phyloP scores from a whole-genome alignment of 768 basidiomycete genomes.

The Leucogyrophana mollusca region DNA sequence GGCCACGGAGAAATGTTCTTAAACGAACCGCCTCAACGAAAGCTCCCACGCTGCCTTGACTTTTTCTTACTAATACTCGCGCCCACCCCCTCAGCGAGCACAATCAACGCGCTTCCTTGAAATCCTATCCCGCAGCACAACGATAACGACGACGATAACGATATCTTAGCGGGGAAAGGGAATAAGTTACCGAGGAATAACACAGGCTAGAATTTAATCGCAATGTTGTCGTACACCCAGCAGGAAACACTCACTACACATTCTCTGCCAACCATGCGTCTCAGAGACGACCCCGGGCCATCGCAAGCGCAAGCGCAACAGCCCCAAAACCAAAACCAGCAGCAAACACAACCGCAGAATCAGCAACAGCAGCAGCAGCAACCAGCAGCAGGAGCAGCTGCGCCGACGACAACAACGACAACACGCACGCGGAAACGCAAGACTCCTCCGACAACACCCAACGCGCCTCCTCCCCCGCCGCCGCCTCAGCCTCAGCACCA shows the following conservation, averaged over 20 bases:
- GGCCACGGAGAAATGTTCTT: too few species aligned
- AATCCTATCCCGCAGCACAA: slow-evolving; percentile 6
- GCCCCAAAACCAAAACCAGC: slow-evolving; percentile 13
- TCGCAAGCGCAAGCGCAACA: slow-evolving; percentile 11
- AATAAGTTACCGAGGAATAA: too few species aligned
- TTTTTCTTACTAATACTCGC: slow-evolving; percentile 39
- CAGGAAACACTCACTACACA: slow-evolving; percentile 18
- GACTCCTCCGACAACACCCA: slow-evolving; percentile 46
- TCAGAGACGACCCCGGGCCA: slow-evolving; percentile 53
- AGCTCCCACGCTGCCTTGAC: too few species aligned
- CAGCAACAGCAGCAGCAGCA: slow-evolving; percentile 10
- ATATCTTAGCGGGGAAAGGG: too few species aligned
- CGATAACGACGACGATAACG: too few species aligned
- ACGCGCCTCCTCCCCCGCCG: slow-evolving; percentile 10
- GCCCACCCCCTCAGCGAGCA: slow-evolving; percentile 21
- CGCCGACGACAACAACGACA: slow-evolving; percentile 3
- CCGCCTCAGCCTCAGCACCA: slow-evolving; percentile 24
- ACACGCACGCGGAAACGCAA: slow-evolving; percentile 64
- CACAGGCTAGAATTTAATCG: background rate
- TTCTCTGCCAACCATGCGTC: slow-evolving; percentile 44
- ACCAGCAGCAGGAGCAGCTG: slow-evolving; percentile 7
- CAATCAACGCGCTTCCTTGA: slow-evolving; percentile 21
- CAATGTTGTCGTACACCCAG: slow-evolving; percentile 29
- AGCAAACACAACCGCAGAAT: background rate
- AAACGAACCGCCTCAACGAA: too few species aligned